Percentiles rank a stretch among this genome's conserved stretches.
phyloP scores from a whole-genome alignment of 176 grass and related monocot species.

The Aegilops umbellulata region DNA sequence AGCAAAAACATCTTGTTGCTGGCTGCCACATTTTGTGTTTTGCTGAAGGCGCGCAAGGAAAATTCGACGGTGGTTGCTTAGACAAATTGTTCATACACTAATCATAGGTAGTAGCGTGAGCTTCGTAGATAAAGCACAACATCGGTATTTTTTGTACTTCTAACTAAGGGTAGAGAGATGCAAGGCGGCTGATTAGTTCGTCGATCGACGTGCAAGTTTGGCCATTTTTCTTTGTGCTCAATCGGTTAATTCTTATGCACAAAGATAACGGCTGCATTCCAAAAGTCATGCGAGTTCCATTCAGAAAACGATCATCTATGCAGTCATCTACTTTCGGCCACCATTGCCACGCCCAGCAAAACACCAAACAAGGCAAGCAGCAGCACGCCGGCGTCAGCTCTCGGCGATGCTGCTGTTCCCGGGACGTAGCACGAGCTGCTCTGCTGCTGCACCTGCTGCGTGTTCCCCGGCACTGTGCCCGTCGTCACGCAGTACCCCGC shows the following conservation, averaged over 20 bases:
- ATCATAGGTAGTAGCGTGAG: constrained; percentile 10
- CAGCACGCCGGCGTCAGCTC: not conserved
- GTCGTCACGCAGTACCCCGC: constrained; percentile 42
- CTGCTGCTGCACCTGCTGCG: constrained; percentile 24
- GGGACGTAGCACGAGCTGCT: constrained; percentile 38
- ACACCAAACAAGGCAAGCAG: constrained; percentile 25
- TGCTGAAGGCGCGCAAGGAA: constrained; percentile 1
- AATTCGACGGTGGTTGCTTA: constrained; percentile 2
- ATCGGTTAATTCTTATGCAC: not conserved
- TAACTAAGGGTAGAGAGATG: not conserved
- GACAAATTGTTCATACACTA: constrained; percentile 28
- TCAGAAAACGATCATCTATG: not conserved
- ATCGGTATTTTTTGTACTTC: not conserved
- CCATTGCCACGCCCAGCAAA: constrained; percentile 15
- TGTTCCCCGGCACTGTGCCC: constrained; percentile 26
- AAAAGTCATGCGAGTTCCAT: not conserved
- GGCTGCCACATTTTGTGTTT: not conserved
- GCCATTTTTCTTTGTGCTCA: not conserved
- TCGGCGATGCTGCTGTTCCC: constrained; percentile 3
- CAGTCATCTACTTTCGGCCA: constrained; percentile 4
- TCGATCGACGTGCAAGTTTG: not conserved
- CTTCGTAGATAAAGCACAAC: constrained; percentile 36
- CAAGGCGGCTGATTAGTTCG: not conserved
- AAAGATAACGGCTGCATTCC: not conserved
- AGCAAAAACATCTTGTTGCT: not conserved